Base-by-base conservation (phyloP, 2,329 filamentous ascomycete species). In the Metarhizium guizhouense region DNA sequence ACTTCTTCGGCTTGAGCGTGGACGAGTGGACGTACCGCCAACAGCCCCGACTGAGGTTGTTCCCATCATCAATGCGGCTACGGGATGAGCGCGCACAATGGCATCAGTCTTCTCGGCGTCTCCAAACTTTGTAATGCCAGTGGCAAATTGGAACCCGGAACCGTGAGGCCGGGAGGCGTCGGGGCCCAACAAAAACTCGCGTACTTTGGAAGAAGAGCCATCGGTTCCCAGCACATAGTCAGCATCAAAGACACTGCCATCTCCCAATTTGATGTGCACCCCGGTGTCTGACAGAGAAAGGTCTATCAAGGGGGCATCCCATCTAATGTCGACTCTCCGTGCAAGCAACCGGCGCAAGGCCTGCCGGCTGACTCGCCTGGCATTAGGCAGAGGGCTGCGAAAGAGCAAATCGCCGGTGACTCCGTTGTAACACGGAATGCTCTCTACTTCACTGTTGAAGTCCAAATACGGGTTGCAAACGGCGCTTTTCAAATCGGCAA, bases 351-450 rank as follows among this genome's bases (percentile, higher is more conserved):
- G 54, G 11, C 71, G 67, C 50, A 73, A 54, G n/a, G 64, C 60
- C 54, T 64, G 64, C 4, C 71, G 65, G 38, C 67, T 68, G 2
- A 73, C 60, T n/a, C 70, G 68, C 45, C 71, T 59, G 1, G 66
- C 62, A 3, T 67, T 68, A 6, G 69, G 66, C 36, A 67, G 65
- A 5, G 62, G 61, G 54, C 64, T 70, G 43, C 55, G 61, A 61
- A 73, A 71, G 5, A 74, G 61, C 8, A 69, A 50, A 29, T 70
- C 63, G 47, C 72, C 71, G 2, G 70, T 73, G 14, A 66, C 54
- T 30, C 70, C 68, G 55, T 68, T 67, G 56, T 67, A 69, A 13
- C 63, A 63, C 2, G 67, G 65, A 2, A 73, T 54, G 47, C 57
- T 63, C 60, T 71, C 68, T 8, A 62, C 62, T 20, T 61, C 57